Conservation (phyloP, 164 flowering plant genomes). For the Berberis vulgaris region DNA sequence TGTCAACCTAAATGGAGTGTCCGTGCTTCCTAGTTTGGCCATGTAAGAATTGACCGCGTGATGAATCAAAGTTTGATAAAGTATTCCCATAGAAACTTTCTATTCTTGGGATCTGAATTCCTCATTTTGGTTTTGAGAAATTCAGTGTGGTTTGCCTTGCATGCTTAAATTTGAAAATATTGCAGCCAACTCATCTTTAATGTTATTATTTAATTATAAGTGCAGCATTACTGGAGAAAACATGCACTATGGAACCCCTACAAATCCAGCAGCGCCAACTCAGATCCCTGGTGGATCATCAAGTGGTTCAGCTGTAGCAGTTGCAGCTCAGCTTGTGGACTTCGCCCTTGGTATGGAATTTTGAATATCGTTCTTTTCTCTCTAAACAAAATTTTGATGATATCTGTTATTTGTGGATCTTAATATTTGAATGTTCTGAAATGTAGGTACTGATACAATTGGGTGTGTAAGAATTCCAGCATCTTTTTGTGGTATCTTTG, state of each 20-base stretch:
- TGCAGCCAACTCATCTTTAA: neutral
- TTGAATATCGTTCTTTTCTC: neutral
- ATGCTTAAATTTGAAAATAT: too few relatives aligned
- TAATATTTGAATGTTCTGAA: neutral
- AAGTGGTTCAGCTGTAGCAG: constrained; percentile 98
- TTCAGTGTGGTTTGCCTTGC: too few relatives aligned
- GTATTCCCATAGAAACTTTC: too few relatives aligned
- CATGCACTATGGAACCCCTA: constrained; percentile 76
- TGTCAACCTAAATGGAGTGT: too few relatives aligned
- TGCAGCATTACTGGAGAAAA: constrained; percentile 82
- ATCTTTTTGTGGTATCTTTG: constrained; percentile 83
- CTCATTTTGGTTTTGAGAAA: too few relatives aligned
- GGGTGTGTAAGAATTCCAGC: constrained; percentile 85
- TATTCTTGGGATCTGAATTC: too few relatives aligned
- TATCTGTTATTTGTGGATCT: neutral
- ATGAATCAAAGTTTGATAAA: too few relatives aligned
- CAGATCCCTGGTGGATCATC: constrained; percentile 89
- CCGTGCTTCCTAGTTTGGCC: too few relatives aligned
- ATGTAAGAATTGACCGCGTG: too few relatives aligned
- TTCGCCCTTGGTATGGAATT: constrained; percentile 69
- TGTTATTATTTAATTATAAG: neutral
- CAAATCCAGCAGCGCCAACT: constrained; percentile 58
- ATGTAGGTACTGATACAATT: constrained; percentile 76
- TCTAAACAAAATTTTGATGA: neutral
- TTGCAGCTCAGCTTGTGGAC: constrained; percentile 86